These are phyloP conservation scores for Paramecium tetraurelia DNA, from an alignment of 73 alveolate species.

Conservation along the genomic window DNA sequence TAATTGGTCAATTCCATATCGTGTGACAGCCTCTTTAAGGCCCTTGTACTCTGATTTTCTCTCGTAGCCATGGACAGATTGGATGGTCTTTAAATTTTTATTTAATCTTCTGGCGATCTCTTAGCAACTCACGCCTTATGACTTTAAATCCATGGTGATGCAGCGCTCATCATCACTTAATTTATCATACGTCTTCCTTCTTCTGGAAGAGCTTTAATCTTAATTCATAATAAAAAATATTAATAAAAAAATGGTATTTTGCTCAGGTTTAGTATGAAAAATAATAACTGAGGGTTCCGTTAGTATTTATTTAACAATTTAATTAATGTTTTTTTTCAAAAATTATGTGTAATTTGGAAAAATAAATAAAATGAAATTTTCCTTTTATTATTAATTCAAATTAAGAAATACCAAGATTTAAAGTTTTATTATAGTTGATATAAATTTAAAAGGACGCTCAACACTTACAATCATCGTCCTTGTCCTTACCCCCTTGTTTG, in stretches of 20 bases:
- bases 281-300: not conserved
- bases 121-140: not conserved
- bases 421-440: not conserved
- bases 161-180: not conserved
- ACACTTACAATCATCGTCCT: not conserved
- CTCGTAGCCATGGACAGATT: not conserved
- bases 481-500: not conserved
- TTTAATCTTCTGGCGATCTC: not conserved
- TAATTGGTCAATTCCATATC: not conserved
- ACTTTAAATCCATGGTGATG: not conserved
- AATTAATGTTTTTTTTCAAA: too few relatives aligned
- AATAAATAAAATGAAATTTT: not conserved
- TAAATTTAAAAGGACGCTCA: not conserved
- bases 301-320: not conserved
- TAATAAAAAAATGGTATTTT: too few relatives aligned
- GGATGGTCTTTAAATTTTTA: not conserved
- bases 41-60: not conserved
- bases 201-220: not conserved
- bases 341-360: not conserved
- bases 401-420: not conserved
- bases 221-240: not conserved
- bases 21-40: not conserved
- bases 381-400: too few relatives aligned
- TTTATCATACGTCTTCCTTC: not conserved
- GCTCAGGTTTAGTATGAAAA: too few relatives aligned